A percentile compares a stretch with the other conserved stretches of the same genome.
Evolutionary conservation across 1,139 yeast species (phyloP).

Genomic region (Geotrichum siamense): DNA sequence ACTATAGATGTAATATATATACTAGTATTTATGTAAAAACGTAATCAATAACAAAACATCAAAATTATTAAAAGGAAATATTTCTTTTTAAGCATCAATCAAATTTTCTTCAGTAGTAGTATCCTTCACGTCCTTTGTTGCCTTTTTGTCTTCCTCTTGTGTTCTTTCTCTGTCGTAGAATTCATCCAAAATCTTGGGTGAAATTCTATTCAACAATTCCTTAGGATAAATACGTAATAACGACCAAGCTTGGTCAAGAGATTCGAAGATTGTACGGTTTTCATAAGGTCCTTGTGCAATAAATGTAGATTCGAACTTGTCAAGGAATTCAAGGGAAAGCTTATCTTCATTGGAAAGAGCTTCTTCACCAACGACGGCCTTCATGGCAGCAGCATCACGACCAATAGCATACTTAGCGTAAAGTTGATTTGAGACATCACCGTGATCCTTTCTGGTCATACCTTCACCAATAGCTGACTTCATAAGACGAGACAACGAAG

Average conservation of each 20-base stretch:
- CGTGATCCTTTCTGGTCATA: constrained; percentile 98
- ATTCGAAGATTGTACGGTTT: constrained; percentile 87
- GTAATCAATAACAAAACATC: not conserved
- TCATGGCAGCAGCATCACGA: constrained; percentile 99
- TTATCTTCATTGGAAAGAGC: constrained; percentile 97
- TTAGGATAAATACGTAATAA: constrained; percentile 96
- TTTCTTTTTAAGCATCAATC: constrained; percentile 44
- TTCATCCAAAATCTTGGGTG: constrained; percentile 92
- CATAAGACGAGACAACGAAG: constrained; percentile 96
- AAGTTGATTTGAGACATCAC: constrained; percentile 97
- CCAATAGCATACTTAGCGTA: constrained; percentile 99
- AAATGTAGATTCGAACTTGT: constrained; percentile 93
- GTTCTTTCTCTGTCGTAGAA: constrained; percentile 78
- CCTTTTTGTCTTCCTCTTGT: constrained; percentile 17
- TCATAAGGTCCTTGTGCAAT: constrained; percentile 95
- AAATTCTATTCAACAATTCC: constrained; percentile 96
- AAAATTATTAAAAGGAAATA: not conserved
- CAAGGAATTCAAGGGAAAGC: constrained; percentile 91
- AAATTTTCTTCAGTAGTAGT: constrained; percentile 38
- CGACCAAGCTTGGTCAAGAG: constrained; percentile 97
- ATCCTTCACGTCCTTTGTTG: constrained; percentile 32
- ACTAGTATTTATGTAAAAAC: too few species aligned
- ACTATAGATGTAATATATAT: too few species aligned
- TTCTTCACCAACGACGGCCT: constrained; percentile 99
- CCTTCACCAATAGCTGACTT: constrained; percentile 99